Conservation (phyloP, 768 basidiomycete species). For the Lactarius trivialis region DNA sequence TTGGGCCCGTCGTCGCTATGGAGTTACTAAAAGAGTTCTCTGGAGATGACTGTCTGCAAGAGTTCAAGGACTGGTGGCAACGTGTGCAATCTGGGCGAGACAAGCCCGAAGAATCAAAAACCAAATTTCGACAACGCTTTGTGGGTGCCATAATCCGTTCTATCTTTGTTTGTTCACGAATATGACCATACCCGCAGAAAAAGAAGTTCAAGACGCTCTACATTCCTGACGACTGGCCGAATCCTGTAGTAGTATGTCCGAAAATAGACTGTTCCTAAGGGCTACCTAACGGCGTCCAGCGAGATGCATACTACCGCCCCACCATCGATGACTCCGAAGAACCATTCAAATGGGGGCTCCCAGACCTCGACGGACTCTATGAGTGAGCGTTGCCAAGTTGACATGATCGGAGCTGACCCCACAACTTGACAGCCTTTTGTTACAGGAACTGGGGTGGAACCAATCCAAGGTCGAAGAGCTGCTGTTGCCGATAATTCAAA, state of each 20-base stretch:
- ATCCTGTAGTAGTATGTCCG: constrained; percentile 71
- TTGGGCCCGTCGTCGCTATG: constrained; percentile 95
- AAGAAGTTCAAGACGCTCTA: constrained; percentile 83
- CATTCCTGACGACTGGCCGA: constrained; percentile 82
- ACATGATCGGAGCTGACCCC: constrained; percentile 22
- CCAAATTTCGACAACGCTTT: constrained; percentile 78
- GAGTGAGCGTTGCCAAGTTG: constrained; percentile 43
- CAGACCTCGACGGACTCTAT: constrained; percentile 91
- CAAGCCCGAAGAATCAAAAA: constrained; percentile 58
- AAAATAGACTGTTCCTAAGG: not conserved
- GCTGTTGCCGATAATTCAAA: constrained; percentile 86
- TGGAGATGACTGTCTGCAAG: constrained; percentile 72
- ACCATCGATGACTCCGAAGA: constrained; percentile 87
- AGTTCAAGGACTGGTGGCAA: constrained; percentile 92
- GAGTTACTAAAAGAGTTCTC: constrained; percentile 92
- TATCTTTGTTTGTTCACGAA: not conserved
- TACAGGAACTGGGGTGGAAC: constrained; percentile 76
- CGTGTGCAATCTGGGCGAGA: constrained; percentile 91
- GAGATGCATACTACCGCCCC: constrained; percentile 91
- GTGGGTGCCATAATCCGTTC: constrained; percentile 42
- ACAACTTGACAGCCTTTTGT: constrained; percentile 48
- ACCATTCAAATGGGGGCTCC: constrained; percentile 93
- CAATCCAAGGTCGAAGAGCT: constrained; percentile 82
- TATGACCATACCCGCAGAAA: constrained; percentile 46
- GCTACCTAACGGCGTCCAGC: constrained; percentile 36